Conservation (phyloP, 140 eudicot species). For the Stevia rebaudiana region DNA sequence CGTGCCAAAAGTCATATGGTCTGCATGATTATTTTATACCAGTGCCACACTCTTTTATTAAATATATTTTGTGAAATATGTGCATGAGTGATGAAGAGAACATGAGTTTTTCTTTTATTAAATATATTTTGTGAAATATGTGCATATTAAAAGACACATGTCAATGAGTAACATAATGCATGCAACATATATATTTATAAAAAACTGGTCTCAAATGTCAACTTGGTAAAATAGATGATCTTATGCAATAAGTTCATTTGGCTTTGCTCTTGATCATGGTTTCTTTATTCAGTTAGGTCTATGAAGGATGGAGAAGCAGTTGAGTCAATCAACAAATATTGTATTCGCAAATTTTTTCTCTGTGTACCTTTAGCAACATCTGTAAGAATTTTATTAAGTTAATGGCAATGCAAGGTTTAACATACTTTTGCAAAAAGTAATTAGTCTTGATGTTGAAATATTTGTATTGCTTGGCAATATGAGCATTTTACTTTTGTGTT, state of each 20-base stretch:
- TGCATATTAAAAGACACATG: too few species aligned
- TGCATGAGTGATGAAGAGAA: too few species aligned
- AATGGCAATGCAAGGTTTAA: not conserved
- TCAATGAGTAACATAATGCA: not conserved
- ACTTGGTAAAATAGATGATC: not conserved
- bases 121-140: too few species aligned
- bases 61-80: too few species aligned
- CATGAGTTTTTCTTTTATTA: too few species aligned
- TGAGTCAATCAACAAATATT: not conserved
- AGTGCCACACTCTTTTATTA: too few species aligned
- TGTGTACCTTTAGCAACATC: constrained; percentile 15
- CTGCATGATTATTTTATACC: too few species aligned
- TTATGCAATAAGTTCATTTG: not conserved
- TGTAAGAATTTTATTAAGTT: not conserved
- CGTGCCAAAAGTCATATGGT: too few species aligned
- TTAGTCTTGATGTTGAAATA: constrained; percentile 1
- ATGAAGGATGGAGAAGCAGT: constrained; percentile 2
- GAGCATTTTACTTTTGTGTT: constrained; percentile 1
- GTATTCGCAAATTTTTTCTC: constrained; percentile 3
- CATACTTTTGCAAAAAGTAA: not conserved
- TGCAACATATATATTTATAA: not conserved
- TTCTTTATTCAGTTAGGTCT: not conserved
- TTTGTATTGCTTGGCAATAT: not conserved
- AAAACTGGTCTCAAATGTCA: not conserved
- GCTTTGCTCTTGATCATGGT: not conserved